Conservation (phyloP, 2,329 filamentous ascomycete species). For the Penicillium glabrum region DNA sequence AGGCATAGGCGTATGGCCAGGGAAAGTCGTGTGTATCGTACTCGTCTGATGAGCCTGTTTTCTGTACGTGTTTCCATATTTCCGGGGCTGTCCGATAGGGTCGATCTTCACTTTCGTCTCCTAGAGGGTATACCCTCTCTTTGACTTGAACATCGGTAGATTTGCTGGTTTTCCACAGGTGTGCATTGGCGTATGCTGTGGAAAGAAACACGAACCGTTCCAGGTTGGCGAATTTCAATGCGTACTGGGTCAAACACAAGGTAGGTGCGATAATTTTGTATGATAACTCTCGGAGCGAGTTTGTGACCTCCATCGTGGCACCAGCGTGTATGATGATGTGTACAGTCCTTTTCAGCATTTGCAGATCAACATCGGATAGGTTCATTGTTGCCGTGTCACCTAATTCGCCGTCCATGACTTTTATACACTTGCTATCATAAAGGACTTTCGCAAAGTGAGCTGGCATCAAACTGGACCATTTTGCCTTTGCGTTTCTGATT, state of each 20-base stretch:
- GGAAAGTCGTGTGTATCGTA: conserved; percentile 18
- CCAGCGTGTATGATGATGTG: conserved; percentile 22
- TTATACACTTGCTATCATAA: conserved; percentile 13
- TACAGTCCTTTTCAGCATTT: conserved; percentile 21
- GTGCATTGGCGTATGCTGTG: conserved; percentile 21
- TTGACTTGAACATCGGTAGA: conserved; percentile 16
- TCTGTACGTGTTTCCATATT: conserved; percentile 18
- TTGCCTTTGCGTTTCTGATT: conserved; percentile 17
- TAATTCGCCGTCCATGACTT: conserved; percentile 22
- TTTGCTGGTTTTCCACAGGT: conserved; percentile 17
- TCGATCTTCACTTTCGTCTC: conserved; percentile 3
- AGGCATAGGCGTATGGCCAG: conserved; percentile 19
- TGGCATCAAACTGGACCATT: conserved; percentile 21
- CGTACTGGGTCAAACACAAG: conserved; percentile 19
- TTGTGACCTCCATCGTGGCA: conserved; percentile 15
- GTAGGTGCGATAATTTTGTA: conserved; percentile 20
- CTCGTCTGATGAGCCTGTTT: conserved; percentile 15
- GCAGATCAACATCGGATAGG: conserved; percentile 15
- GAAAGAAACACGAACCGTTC: conserved; percentile 23
- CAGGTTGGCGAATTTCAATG: conserved; percentile 21
- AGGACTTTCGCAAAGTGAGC: conserved; percentile 9
- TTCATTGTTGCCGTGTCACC: conserved; percentile 23
- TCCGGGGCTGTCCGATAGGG: conserved; percentile 9
- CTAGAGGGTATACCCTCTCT: conserved; percentile 17
- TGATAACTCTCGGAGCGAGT: conserved; percentile 20